Percentiles rank a stretch among this genome's conserved stretches.
Conservation (phyloP, 208 protist species). For the Histomonas meleagridis region DNA sequence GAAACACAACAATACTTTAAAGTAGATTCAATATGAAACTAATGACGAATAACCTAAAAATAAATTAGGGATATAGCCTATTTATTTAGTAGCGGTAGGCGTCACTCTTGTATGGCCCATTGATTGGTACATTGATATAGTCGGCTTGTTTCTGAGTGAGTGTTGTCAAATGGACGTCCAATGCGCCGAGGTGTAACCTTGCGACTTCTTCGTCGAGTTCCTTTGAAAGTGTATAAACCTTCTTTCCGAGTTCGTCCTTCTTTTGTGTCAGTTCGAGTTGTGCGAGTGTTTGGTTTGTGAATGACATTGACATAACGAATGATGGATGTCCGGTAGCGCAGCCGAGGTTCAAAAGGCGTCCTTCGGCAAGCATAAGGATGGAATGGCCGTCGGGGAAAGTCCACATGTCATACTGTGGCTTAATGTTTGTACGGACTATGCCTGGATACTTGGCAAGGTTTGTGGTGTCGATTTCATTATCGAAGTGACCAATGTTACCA, state of each 20-base stretch:
- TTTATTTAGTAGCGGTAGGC: constrained; percentile 95
- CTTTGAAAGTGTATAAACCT: constrained; percentile 94
- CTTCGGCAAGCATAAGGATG: constrained; percentile 60
- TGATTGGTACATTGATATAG: constrained; percentile 84
- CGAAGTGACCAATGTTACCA: constrained; percentile 98
- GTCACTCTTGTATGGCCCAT: constrained; percentile 90
- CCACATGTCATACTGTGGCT: constrained; percentile 93
- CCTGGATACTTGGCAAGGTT: constrained; percentile 72
- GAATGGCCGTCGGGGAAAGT: constrained; percentile 71
- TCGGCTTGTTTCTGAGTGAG: constrained; percentile 80
- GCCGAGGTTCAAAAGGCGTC: constrained; percentile 93
- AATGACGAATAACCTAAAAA: too few species aligned
- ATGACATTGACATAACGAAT: constrained; percentile 99
- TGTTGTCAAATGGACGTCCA: constrained; percentile 87
- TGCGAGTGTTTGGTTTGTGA: constrained; percentile 96
- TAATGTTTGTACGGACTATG: constrained; percentile 82
- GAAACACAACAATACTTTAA: too few species aligned
- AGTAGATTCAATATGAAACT: too few species aligned
- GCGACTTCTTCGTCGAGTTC: constrained; percentile 96
- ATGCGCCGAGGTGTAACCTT: constrained; percentile 79
- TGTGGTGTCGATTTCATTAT: constrained; percentile 95
- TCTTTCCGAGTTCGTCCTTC: constrained; percentile 72
- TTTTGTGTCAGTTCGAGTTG: constrained; percentile 89
- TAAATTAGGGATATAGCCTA: too few species aligned
- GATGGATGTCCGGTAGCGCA: constrained; percentile 96